Conservation (phyloP, 805 yeast genomes). For the Nakazawaea anatomiae region DNA sequence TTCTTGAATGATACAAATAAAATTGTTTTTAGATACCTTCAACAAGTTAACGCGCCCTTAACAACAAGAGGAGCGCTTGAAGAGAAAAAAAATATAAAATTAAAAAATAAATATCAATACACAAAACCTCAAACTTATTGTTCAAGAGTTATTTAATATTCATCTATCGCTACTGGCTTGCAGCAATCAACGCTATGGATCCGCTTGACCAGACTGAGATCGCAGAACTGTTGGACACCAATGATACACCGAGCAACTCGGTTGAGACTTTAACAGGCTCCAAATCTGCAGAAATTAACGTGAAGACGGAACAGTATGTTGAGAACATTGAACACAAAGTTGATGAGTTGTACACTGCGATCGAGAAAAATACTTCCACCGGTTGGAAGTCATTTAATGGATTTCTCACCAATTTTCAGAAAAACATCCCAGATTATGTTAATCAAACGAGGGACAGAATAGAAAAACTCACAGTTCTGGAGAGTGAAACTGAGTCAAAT, state of each 20-base stretch:
- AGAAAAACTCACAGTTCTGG: conserved; percentile 18
- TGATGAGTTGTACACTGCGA: conserved; percentile 31
- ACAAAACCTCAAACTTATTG: neutral
- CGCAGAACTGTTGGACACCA: neutral
- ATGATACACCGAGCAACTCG: neutral
- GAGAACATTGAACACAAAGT: conserved; percentile 41
- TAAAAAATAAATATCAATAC: no score
- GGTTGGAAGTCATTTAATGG: conserved; percentile 31
- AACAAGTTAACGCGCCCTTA: no score
- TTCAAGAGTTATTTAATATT: no score
- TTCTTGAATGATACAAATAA: no score
- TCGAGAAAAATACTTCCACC: conserved; percentile 34
- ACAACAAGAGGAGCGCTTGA: no score
- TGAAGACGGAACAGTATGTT: conserved; percentile 52
- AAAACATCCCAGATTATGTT: conserved; percentile 26
- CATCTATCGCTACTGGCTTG: neutral
- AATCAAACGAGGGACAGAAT: conserved; percentile 17
- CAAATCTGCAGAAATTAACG: conserved; percentile 21
- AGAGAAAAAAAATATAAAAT: no score
- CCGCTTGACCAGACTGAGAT: no score
- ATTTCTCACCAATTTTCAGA: conserved; percentile 26
- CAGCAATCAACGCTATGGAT: neutral
- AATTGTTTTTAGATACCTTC: no score
- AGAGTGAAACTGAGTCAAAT: conserved; percentile 5
- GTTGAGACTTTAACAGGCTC: conserved; percentile 7